Evolutionary conservation across 1,139 yeast genomes (phyloP), one percentile per base, ranked within the genome.

Genomic region (Yamadazyma pseudoaaseri): DNA sequence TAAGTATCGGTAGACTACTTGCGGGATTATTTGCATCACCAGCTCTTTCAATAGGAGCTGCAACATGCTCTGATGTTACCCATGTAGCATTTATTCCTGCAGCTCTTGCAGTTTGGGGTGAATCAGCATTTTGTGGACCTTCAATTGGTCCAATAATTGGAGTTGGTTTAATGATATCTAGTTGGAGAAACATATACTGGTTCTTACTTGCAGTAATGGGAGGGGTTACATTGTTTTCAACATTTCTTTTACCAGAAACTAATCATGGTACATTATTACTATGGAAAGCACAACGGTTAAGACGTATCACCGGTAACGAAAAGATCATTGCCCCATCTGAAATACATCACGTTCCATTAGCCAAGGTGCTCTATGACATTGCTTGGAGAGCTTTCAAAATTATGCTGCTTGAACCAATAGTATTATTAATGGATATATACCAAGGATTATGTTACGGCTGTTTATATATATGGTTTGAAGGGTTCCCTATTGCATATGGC

Each of bases 161-260:
- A 3, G 39, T 58, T 6, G 56, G 50, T 8, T 41, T 62, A 17
- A 45, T 51, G 16, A 6, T 14, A 10, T 48, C 42, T 5, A 18
- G 21, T 10, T 73, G 77, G 77, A 58, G 76, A 49, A 60, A 70
- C 62, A 57, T 67, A 4, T 68, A 67, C 40, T 71, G 77, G 77
- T 58, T 70, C 35, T 39, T 63, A 43, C 40, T 59, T 25, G 60
- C 73, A 32, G 37, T 66, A 13, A 50, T 69, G 31, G 73, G 62
- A 9, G 31, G 60, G 3, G 35, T 65, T 1, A 51, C 69, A 5
- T 8, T 61, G 1, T 14, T 70, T 1, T 50, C 73, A 35, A 27
- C 53, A 3, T 48, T 64, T 27, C 49, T 66, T 27, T 54, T 76
- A 22, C 79, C 81, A 0, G 85, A 79, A 52, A 73, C 83, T 4